Base-by-base conservation (phyloP, 495 filamentous ascomycete species). In the Achaetomiella virescens region DNA sequence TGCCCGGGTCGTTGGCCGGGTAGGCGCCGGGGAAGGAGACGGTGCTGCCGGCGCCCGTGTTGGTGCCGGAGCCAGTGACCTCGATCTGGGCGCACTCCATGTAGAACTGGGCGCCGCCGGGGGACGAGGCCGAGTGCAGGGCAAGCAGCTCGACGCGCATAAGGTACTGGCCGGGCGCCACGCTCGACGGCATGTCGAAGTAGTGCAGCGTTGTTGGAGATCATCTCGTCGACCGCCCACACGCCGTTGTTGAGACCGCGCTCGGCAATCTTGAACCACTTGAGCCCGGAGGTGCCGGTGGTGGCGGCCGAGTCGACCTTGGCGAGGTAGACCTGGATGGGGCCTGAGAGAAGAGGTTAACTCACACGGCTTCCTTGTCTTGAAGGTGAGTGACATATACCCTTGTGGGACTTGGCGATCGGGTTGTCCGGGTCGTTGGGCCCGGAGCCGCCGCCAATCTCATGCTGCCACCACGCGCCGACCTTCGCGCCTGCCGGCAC, bases 141-240 rank as follows among this genome's bases (percentile, higher is more conserved):
- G 78, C 77, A 29, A 79, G 72, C 7, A 80, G 58, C 66, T 81
- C 78, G 31, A 77, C 75, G 5, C 78, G 74, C 61, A 81, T 72
- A 6, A 81, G 70, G 61, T 82, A 77, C 47, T 79, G 69, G 24
- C 73, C 71, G 0, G 72, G 66, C 17, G 72, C 71, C 36, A 81
- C 61, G 58, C 73, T 77, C 9, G 57, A 40, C n/a, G 75, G 72
- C 62, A 76, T 73, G 38, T 66, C 68, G 55, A 78, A 74, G 57
- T 75, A 72, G 58, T 76, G 70, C 71, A 72, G 75, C 75, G 11
- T 61, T 38, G 62, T 61, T 69, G 51, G 74, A 61, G 52, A 59
- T 58, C 51, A 56, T 33, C 52, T 54, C 53, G 52, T 58, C 55
- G 25, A 59, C 52, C 18, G 53, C 55, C 55, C 55, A 62, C 33